Percentiles rank a stretch among this genome's conserved stretches.
phyloP scores from a whole-genome alignment of 2,329 filamentous ascomycete genomes.

The Talaromyces albobiverticillius region DNA sequence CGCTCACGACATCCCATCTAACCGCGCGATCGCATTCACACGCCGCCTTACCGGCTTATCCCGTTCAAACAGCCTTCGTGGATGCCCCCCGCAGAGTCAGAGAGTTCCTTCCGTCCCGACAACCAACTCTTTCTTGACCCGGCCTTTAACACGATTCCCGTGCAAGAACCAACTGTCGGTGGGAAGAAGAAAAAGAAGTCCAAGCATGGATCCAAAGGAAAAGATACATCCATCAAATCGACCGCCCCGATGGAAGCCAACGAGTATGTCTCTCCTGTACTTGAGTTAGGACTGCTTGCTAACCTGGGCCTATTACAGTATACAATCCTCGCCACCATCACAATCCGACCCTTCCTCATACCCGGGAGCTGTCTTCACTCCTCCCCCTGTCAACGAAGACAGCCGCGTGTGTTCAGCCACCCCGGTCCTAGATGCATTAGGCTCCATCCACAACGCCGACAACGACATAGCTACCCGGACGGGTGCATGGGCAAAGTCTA shows the following conservation, averaged over 20 bases:
- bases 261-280: conserved; percentile 29
- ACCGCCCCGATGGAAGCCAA: conserved; percentile 30
- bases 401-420: conserved; percentile 26
- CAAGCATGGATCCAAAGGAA: conserved; percentile 34
- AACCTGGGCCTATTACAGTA: conserved; percentile 23
- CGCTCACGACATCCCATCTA: too few relatives aligned
- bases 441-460: conserved; percentile 28
- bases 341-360: conserved; percentile 30
- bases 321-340: conserved; percentile 24
- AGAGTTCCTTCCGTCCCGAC: conserved; percentile 36
- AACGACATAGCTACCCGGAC: conserved; percentile 36
- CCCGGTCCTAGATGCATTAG: conserved; percentile 39
- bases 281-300: neutral
- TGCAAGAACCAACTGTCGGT: conserved; percentile 25
- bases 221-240: conserved; percentile 34
- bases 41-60: conserved; percentile 1
- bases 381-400: conserved; percentile 24
- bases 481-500: conserved; percentile 43
- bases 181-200: conserved; percentile 41
- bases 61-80: conserved; percentile 26
- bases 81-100: conserved; percentile 42
- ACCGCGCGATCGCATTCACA: too few relatives aligned
- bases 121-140: conserved; percentile 33
- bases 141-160: conserved; percentile 25
- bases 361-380: conserved; percentile 24